Conservation (phyloP, 805 yeast species). For the Myxozyma melibiosi region DNA sequence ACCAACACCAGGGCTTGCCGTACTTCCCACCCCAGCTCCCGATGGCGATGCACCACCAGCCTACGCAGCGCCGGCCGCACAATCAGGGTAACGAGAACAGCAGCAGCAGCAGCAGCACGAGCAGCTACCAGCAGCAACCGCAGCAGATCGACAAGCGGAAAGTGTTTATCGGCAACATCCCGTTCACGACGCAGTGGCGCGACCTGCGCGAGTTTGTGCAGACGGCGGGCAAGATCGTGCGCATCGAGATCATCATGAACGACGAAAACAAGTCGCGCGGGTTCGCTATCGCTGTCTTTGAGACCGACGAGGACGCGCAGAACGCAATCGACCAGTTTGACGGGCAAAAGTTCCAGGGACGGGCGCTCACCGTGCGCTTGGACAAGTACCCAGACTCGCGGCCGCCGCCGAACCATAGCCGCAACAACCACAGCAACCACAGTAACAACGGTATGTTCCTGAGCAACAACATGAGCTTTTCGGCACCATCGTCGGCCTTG, state of each 20-base stretch:
- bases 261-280: constrained; percentile 54
- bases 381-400: constrained; percentile 53
- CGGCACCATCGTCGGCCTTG: background rate
- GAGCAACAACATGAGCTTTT: too few species aligned
- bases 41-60: background rate
- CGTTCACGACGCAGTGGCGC: constrained; percentile 40
- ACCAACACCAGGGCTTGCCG: too few species aligned
- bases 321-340: constrained; percentile 55
- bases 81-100: too few species aligned
- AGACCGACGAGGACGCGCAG: constrained; percentile 50
- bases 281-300: constrained; percentile 64
- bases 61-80: background rate
- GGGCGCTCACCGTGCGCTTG: constrained; percentile 61
- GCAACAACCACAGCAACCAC: too few species aligned
- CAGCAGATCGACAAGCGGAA: constrained; percentile 37
- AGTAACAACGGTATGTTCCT: too few species aligned
- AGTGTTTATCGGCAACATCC: constrained; percentile 43
- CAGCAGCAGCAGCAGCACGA: background rate
- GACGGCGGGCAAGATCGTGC: constrained; percentile 36
- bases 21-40: too few species aligned
- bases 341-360: constrained; percentile 58
- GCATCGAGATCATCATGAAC: constrained; percentile 47
- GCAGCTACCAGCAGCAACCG: too few species aligned
- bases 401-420: constrained; percentile 3
- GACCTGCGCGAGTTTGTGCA: constrained; percentile 40